Evolutionary conservation across 148 eudicot species (phyloP).

Genomic region (Vaccinium myrtillus): DNA sequence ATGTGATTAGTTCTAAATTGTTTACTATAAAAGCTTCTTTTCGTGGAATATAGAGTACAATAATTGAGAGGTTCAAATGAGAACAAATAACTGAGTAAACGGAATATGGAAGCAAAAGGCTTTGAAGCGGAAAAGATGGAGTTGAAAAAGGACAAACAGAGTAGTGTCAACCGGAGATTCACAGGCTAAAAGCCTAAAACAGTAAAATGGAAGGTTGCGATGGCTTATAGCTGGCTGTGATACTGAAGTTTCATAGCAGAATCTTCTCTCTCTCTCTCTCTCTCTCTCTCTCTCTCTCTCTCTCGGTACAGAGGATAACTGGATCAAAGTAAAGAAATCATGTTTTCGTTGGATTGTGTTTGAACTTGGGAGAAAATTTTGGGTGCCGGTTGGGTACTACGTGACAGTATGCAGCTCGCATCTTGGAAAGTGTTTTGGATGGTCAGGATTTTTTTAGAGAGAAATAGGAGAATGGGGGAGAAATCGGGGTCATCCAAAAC

Average conservation of each 20-base stretch:
- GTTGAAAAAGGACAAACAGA: constrained; percentile 5
- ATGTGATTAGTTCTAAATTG: too few relatives aligned
- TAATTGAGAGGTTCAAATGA: neutral
- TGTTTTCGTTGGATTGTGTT: neutral
- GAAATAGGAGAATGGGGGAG: too few relatives aligned
- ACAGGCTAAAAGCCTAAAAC: neutral
- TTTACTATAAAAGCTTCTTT: too few relatives aligned
- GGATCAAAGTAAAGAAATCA: neutral
- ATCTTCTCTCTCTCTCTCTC: neutral
- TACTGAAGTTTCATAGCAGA: neutral
- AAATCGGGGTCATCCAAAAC: too few relatives aligned
- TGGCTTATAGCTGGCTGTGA: neutral
- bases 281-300: neutral
- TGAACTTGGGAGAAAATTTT: too few relatives aligned
- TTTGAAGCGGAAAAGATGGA: neutral
- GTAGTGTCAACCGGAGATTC: constrained; percentile 6
- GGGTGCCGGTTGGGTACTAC: too few relatives aligned
- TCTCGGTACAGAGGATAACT: neutral
- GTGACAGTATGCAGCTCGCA: too few relatives aligned
- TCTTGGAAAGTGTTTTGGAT: too few relatives aligned
- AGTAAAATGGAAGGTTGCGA: neutral
- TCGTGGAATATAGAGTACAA: neutral
- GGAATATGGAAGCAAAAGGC: neutral
- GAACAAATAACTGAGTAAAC: neutral
- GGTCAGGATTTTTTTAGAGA: too few relatives aligned